Evolutionary conservation across 257 asterid genomes (phyloP).

Genomic region (Buddleja alternifolia): DNA sequence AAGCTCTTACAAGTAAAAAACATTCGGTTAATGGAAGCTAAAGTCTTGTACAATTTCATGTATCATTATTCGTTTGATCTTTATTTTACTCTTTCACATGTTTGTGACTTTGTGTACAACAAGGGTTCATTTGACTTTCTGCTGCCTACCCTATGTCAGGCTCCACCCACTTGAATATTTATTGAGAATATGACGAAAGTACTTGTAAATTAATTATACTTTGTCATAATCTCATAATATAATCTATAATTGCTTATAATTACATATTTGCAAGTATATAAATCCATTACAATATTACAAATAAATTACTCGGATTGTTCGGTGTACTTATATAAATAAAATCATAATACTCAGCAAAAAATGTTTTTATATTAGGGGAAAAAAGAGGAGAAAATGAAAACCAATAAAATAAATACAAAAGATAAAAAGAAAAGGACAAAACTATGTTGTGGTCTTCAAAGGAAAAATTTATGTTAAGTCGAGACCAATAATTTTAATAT

Average conservation of each 20-base stretch:
- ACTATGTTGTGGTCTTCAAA: slow-evolving; percentile 31
- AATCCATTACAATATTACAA: too few relatives aligned
- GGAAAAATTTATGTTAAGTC: too few relatives aligned
- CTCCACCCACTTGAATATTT: slow-evolving; percentile 8
- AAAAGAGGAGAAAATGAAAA: neutral
- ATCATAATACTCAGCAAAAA: neutral
- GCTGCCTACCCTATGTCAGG: too few relatives aligned
- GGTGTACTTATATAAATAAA: too few relatives aligned
- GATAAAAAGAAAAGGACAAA: neutral
- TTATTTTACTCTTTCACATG: neutral
- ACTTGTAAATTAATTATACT: neutral
- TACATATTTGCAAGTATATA: too few relatives aligned
- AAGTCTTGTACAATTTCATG: too few relatives aligned
- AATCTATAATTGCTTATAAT: too few relatives aligned
- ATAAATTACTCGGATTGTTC: too few relatives aligned
- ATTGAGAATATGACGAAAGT: neutral
- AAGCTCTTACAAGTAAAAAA: too few relatives aligned
- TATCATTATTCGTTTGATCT: neutral
- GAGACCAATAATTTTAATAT: too few relatives aligned
- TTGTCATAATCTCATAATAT: neutral
- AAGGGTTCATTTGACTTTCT: neutral
- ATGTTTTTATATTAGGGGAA: neutral
- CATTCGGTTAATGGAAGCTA: too few relatives aligned
- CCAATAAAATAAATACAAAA: neutral
- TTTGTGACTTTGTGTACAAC: neutral